These are phyloP conservation scores for Arthromyces matolae DNA, from an alignment of 768 basidiomycete genomes.

Conservation along the genomic window DNA sequence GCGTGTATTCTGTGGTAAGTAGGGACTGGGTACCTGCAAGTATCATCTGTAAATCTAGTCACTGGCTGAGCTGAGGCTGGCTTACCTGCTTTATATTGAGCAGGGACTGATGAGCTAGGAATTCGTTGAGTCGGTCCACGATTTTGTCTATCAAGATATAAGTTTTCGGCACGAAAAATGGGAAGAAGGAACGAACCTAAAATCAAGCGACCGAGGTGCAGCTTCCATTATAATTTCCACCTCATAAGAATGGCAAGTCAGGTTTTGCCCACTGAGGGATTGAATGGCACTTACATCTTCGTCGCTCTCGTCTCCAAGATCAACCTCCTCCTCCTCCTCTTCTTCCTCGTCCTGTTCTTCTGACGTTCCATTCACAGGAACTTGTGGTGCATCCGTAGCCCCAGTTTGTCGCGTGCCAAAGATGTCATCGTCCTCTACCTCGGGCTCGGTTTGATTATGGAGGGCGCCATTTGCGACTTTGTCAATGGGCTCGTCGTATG, in stretches of 20 bases:
- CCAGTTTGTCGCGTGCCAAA: conserved; percentile 22
- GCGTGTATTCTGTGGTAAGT: conserved; percentile 81
- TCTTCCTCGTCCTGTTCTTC: conserved; percentile 12
- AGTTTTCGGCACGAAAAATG: neutral
- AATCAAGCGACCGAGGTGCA: conserved; percentile 65
- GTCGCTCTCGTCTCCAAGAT: conserved; percentile 37
- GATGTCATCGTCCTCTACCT: conserved; percentile 27
- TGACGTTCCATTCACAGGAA: conserved; percentile 31
- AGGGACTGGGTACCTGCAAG: conserved; percentile 46
- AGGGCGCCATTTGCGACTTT: conserved; percentile 46
- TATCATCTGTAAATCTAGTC: too few species aligned
- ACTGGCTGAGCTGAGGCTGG: too few species aligned
- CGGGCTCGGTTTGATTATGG: conserved; percentile 46
- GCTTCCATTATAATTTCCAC: conserved; percentile 92
- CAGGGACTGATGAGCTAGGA: conserved; percentile 24
- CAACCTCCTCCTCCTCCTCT: conserved; percentile 33
- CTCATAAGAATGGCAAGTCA: conserved; percentile 44
- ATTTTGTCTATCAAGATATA: conserved; percentile 29
- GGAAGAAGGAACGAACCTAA: conserved; percentile 45
- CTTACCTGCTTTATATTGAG: conserved; percentile 34
- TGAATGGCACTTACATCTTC: conserved; percentile 34
- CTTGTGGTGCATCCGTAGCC: conserved; percentile 16
- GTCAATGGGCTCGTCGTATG: conserved; percentile 37
- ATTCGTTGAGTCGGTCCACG: conserved; percentile 30
- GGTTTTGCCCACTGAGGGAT: neutral